Evolutionary conservation across 306 rosid species (phyloP), one percentile per base, ranked within the genome.

Genomic region (Cucurbita ficifolia): DNA sequence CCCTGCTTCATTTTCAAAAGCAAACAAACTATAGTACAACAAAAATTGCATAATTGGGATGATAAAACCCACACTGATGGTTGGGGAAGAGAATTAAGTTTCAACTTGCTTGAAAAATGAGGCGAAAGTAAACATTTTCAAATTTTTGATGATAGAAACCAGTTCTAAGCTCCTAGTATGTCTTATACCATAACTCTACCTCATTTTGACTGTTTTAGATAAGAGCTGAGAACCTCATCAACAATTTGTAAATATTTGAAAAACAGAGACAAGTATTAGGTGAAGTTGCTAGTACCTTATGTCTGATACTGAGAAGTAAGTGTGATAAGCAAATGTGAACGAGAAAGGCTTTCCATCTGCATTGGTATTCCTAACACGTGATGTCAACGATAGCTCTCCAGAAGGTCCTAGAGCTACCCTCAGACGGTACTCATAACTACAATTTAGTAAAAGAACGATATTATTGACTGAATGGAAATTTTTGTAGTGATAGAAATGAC

Each of bases 241-340:
- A 55, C 48, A n/a, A 8, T 55, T 67, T 53, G n/a, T 52, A 52
- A 72, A 72, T 38, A 39, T 73, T 55, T 10, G 60, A 14, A 73
- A 22, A 50, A 51, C n/a, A 42, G 5, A 18, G 17, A 76, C 50
- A 62, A 55, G 43, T 75, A 72, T 39, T 3, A 10, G 74, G 24
- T 64, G 69, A 73, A 40, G 43, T 79, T 46, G 54, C 52, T 46
- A 68, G 74, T 77, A 87, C 98, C 97, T 87, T 82, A 93, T 90
- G 79, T 93, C 97, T 70, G 97, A 90, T 65, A 93, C 97, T 73
- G 88, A 88, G 75, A 93, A 89, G 83, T 93, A 93, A 14, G 97
- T 93, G 79, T 93, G 97, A 82, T 93, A 90, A 5, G 97, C 97
- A 84, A 90, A 93, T 60, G 98, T 88, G 88, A 93, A 93, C 7